Base-by-base conservation (phyloP, 2,329 filamentous ascomycete species). In the Trichoderma cornu-damae region DNA sequence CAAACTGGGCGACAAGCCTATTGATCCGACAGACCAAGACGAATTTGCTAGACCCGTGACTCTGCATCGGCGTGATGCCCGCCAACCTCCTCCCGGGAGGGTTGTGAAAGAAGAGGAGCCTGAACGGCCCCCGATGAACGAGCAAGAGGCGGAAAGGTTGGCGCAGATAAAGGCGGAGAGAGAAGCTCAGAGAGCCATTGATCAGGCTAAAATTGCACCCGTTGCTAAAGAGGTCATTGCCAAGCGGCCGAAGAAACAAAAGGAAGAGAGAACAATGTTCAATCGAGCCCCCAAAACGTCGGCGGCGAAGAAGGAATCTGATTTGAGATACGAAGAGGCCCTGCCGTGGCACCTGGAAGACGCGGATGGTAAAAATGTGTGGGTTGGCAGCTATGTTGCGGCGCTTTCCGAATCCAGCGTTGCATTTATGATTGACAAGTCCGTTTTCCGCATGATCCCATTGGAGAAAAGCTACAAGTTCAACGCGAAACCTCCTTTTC, bases 281-380 rank as follows among this genome's bases (percentile, higher is more conserved):
- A 91, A 89, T 67, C 86, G 90, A 63, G 83, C 88, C n/a, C 89
- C 95, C 58, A 81, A 82, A 55, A 80, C 81, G 5, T 91, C 92
- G 67, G 91, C 93, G 67, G 93, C 74, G 76, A 94, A 81, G 79
- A 95, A 80, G 76, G 80, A 85, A 58, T 78, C 79, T 0, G 82
- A 84, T 57, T 84, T 84, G 73, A 87, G 92, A 61, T 99, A 97
- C 64, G 94, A 97, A 70, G 94, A 99, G 71, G 90, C 93, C 3
- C 77, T 96, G 49, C 94, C 94, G 5, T 99, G 94, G 94, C 92
- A 96, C 70, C 73, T 99, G 34, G 94, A 99, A 69, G 94, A 99
- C 70, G 95, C 92, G 38, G 93, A 99, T 67, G 90, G 91, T 62
- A 96, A 93, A 71, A 93, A 96, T 65, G 88, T 89, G 2, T 97